Base-by-base conservation (phyloP, 495 filamentous ascomycete genomes). In the Penicillium daleae region DNA sequence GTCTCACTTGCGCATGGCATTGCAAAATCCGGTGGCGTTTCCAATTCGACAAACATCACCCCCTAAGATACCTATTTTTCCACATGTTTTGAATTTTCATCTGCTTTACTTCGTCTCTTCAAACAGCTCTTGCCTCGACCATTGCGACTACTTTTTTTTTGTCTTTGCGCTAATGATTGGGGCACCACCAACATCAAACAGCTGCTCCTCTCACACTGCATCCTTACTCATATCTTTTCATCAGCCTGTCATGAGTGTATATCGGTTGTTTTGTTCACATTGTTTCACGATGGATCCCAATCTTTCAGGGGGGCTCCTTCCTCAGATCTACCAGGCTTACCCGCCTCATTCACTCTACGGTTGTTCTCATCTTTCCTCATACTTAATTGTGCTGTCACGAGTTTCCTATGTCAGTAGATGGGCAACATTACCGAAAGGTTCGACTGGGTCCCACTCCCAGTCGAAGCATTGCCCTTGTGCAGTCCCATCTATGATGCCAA, bases 51-150 rank as follows among this genome's bases (percentile, higher is more conserved):
- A 56, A 35, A 32, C 24, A 37, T 31, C 49, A 61, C 48, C 57
- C 57, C 67, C 68, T 61, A 76, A 79, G 75, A 80, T 79, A 79
- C 76, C 76, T 78, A 40, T 70, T 77, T 77, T 76, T 77, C 29
- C 49, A 72, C 70, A 72, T 76, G 74, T 69, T 53, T 67, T 31
- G 56, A 57, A 67, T 62, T 56, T 61, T 61, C 40, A 65, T 61
- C 60, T 63, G 44, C 59, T 62, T 48, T 50, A 35, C 53, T 9
- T 56, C 35, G 66, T 62, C 59, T 61, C 32, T 52, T 60, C 61
- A 52, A 37, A 62, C 65, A 46, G 31, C 48, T 59, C 21, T 61
- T 44, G 3, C 52, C 51, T 55, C 33, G 24, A 40, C 24, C 29
- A 26, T 37, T 24, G 40, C 24, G 39, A 39, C 59, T 51, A 24